Conservation (phyloP, 176 grass and related monocot species). For the Cenchrus purpureus region DNA sequence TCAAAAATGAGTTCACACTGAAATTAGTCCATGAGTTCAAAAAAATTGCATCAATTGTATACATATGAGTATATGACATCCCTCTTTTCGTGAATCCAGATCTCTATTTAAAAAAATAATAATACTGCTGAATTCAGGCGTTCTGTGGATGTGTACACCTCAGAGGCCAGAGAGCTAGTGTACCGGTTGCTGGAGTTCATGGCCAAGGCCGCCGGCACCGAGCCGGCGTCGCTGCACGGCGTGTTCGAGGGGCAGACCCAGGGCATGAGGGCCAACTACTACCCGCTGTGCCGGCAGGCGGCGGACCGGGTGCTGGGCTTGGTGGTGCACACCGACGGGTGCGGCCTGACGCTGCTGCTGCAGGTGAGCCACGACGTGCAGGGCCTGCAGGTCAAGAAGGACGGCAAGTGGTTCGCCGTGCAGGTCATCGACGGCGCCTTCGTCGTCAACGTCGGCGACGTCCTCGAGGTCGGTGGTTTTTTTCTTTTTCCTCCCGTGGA, state of each 20-base stretch:
- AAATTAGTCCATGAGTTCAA: no score
- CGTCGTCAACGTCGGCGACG: conserved; percentile 54
- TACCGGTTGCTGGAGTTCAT: conserved; percentile 44
- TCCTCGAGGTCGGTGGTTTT: conserved; percentile 32
- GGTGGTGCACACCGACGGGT: conserved; percentile 51
- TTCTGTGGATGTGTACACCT: conserved; percentile 46
- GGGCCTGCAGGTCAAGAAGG: conserved; percentile 18
- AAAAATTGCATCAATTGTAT: not conserved
- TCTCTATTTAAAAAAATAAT: not conserved
- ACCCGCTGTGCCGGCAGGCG: conserved; percentile 51
- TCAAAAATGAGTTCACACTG: no score
- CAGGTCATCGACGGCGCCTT: conserved; percentile 35
- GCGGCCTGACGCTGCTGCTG: conserved; percentile 41
- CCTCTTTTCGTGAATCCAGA: no score
- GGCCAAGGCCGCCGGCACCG: conserved; percentile 38
- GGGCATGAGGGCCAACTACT: conserved; percentile 58
- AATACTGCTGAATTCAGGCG: not conserved
- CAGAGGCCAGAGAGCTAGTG: conserved; percentile 12
- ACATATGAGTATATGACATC: no score
- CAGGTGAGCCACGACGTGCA: conserved; percentile 37
- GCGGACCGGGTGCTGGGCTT: conserved; percentile 54
- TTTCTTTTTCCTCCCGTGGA: no score
- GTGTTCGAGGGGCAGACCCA: conserved; percentile 32
- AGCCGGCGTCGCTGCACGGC: conserved; percentile 27
- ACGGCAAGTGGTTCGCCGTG: conserved; percentile 57